Evolutionary conservation across 1,284 basidiomycete species (phyloP).

Genomic region (Phellinidium pouzarii): DNA sequence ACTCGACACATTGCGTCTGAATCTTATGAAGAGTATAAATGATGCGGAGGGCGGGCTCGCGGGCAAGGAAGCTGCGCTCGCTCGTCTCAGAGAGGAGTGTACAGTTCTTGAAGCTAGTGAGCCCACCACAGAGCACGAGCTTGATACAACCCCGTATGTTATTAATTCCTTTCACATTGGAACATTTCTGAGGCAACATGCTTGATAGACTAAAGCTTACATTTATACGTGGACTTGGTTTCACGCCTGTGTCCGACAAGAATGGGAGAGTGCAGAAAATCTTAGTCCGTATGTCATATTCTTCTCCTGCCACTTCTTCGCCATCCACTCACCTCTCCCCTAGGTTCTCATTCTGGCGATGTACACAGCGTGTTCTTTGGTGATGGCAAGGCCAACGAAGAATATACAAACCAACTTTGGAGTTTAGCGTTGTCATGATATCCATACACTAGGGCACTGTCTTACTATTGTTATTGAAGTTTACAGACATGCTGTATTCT

Average conservation of each 20-base stretch:
- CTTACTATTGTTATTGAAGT: background rate
- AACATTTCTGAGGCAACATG: conserved; percentile 1
- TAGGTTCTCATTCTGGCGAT: conserved; percentile 58
- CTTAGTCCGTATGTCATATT: conserved; percentile 53
- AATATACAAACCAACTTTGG: conserved; percentile 46
- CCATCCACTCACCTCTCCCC: conserved; percentile 3
- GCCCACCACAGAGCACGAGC: conserved; percentile 61
- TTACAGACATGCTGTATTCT: background rate
- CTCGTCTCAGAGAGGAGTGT: conserved; percentile 56
- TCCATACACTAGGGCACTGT: background rate
- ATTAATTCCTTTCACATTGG: background rate
- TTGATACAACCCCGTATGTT: conserved; percentile 65
- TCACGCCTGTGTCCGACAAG: conserved; percentile 54
- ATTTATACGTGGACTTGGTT: conserved; percentile 63
- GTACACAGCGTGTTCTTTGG: conserved; percentile 39
- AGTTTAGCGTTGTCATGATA: conserved; percentile 45
- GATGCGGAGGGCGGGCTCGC: conserved; percentile 60
- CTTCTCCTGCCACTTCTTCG: background rate
- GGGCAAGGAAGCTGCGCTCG: conserved; percentile 61
- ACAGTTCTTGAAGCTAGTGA: conserved; percentile 57
- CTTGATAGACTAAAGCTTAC: conserved; percentile 50
- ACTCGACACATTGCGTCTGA: conserved; percentile 53
- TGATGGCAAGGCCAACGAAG: conserved; percentile 26
- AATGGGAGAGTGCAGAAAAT: conserved; percentile 48
- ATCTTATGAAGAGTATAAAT: conserved; percentile 69